Conservation (phyloP, 148 eudicot genomes). For the Agrostemma githago region DNA sequence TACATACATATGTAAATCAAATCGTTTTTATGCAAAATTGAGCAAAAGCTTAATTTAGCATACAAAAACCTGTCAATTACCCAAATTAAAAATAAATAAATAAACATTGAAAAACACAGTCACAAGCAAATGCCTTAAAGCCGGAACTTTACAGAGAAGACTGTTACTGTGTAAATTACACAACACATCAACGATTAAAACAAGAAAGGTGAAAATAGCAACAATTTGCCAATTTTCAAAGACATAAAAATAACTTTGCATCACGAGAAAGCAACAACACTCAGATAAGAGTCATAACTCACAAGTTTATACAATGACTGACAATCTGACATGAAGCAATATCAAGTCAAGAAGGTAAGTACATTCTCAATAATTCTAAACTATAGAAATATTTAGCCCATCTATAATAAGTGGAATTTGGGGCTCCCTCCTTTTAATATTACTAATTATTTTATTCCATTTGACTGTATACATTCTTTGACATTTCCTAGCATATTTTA, state of each 20-base stretch:
- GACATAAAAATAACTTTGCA: not conserved
- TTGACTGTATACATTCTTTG: too few relatives aligned
- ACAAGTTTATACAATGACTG: not conserved
- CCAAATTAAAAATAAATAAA: not conserved
- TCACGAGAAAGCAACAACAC: not conserved
- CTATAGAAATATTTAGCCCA: too few relatives aligned
- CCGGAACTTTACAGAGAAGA: not conserved
- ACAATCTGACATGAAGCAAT: not conserved
- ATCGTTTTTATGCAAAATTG: not conserved
- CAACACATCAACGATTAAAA: not conserved
- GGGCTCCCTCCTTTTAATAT: not conserved
- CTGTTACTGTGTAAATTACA: not conserved
- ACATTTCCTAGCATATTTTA: too few relatives aligned
- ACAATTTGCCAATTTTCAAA: not conserved
- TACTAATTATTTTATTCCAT: too few relatives aligned
- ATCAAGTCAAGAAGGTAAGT: not conserved
- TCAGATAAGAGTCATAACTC: too few relatives aligned
- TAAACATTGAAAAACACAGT: not conserved
- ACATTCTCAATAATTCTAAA: too few relatives aligned
- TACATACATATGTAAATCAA: not conserved
- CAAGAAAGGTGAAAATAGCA: too few relatives aligned
- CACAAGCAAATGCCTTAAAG: not conserved
- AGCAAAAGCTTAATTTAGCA: not conserved
- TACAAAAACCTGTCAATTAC: not conserved
- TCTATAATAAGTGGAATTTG: too few relatives aligned